A percentile compares a stretch with the other conserved stretches of the same genome.
phyloP scores from a whole-genome alignment of 495 filamentous ascomycete genomes.

The Margaritispora aquatica region DNA sequence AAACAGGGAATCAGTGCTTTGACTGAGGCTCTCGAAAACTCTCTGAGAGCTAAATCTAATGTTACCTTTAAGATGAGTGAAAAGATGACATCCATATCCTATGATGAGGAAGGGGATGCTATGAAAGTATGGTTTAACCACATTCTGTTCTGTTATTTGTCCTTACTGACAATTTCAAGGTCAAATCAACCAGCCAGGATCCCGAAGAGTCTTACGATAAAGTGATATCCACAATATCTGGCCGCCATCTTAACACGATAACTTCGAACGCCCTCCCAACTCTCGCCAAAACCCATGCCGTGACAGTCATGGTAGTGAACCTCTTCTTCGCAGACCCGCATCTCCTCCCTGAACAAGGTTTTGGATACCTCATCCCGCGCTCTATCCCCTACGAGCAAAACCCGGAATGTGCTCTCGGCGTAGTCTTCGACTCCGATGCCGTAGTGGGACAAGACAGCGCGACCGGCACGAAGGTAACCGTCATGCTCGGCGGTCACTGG shows the following conservation, averaged over 20 bases:
- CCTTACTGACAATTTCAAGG: conserved; percentile 20
- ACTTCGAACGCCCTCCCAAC: conserved; percentile 40
- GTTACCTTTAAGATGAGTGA: conserved; percentile 39
- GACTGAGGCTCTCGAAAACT: conserved; percentile 33
- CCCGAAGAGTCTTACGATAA: conserved; percentile 42
- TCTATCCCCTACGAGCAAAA: conserved; percentile 66
- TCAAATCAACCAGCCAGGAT: conserved; percentile 21
- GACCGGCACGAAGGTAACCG: conserved; percentile 70
- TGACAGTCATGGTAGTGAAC: conserved; percentile 88
- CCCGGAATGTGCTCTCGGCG: conserved; percentile 78
- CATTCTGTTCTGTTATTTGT: not conserved
- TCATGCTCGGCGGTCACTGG: conserved; percentile 93
- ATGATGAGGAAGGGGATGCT: conserved; percentile 14
- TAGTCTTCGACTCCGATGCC: conserved; percentile 82
- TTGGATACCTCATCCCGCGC: conserved; percentile 84
- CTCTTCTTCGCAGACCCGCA: conserved; percentile 67
- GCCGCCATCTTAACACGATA: conserved; percentile 37
- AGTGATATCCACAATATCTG: conserved; percentile 66
- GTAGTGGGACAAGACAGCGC: conserved; percentile 42
- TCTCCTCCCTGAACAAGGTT: conserved; percentile 61
- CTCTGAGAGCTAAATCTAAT: conserved; percentile 35
- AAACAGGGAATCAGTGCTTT: conserved; percentile 47
- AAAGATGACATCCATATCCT: conserved; percentile 23
- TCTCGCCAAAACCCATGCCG: conserved; percentile 50
- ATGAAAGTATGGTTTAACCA: conserved; percentile 25